Conservation (phyloP, 192 early-diverging fungal species). For the Cetraspora pellucida region DNA sequence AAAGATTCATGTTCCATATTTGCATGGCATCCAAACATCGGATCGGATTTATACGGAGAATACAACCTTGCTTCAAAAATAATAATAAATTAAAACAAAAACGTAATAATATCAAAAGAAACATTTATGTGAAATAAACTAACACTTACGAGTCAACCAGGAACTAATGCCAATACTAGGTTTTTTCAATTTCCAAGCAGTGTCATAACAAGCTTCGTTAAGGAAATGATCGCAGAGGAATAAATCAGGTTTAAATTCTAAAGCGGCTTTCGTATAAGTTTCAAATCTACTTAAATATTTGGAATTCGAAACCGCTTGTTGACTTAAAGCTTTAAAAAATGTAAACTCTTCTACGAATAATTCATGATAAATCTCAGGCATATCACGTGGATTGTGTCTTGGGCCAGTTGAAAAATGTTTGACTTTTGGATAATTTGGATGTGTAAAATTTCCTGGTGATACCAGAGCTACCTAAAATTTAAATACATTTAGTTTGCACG, state of each 20-base stretch:
- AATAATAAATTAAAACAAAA: constrained; percentile 5
- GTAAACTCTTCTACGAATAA: constrained; percentile 4
- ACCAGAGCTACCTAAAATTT: constrained; percentile 3
- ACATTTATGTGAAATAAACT: not conserved
- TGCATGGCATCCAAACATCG: constrained; percentile 19
- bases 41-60: constrained; percentile 20
- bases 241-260: not conserved
- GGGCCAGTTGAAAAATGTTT: not conserved
- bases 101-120: not conserved
- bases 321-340: not conserved
- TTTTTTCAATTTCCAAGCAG: constrained; percentile 24
- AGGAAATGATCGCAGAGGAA: constrained; percentile 15
- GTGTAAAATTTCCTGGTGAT: not conserved
- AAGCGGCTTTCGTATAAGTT: constrained; percentile 1
- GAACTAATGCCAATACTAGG: not conserved
- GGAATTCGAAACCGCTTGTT: not conserved
- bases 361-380: not conserved
- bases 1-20: constrained; percentile 23
- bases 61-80: not conserved
- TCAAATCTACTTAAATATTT: constrained; percentile 10
- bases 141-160: not conserved
- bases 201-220: constrained; percentile 18
- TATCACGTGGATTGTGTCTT: not conserved
- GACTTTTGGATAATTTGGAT: not conserved
- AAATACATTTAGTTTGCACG: not conserved